A percentile compares a stretch with the other conserved stretches of the same genome.
Conservation (phyloP, 768 basidiomycete species). For the Candolleomyces efflorescens region DNA sequence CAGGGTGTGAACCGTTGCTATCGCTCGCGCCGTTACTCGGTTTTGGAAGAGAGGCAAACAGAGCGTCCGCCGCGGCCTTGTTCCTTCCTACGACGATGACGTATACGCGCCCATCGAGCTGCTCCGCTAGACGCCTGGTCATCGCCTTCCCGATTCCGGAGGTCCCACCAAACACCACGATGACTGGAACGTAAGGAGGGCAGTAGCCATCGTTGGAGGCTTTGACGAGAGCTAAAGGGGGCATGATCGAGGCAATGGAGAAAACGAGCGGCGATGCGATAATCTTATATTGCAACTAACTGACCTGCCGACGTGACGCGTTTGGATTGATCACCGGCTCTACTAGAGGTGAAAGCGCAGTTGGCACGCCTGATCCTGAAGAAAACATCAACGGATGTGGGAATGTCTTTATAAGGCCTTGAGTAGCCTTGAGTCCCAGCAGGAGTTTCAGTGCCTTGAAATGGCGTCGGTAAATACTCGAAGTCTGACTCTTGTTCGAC, state of each 20-base stretch:
- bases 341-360: too few relatives aligned
- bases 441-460: too few relatives aligned
- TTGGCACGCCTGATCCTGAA: too few relatives aligned
- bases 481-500: too few relatives aligned
- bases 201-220: slow-evolving; percentile 21
- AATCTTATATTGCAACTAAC: too few relatives aligned
- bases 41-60: slow-evolving; percentile 28
- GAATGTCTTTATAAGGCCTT: too few relatives aligned
- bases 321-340: too few relatives aligned
- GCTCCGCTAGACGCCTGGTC: slow-evolving; percentile 30
- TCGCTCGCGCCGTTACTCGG: too few relatives aligned
- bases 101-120: slow-evolving; percentile 36
- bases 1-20: slow-evolving; percentile 4
- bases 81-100: slow-evolving; percentile 41
- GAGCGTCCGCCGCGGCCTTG: slow-evolving; percentile 28
- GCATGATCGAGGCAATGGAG: slow-evolving; percentile 5
- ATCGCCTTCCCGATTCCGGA: slow-evolving; percentile 31
- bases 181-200: slow-evolving; percentile 20
- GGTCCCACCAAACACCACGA: slow-evolving; percentile 23
- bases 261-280: too few relatives aligned
- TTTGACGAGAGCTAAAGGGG: slow-evolving; percentile 12
- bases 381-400: too few relatives aligned
- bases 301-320: too few relatives aligned
- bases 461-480: too few relatives aligned
- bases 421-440: background rate